phyloP scores from a whole-genome alignment of 2,329 filamentous ascomycete species.

The Penicillium vulpinum region DNA sequence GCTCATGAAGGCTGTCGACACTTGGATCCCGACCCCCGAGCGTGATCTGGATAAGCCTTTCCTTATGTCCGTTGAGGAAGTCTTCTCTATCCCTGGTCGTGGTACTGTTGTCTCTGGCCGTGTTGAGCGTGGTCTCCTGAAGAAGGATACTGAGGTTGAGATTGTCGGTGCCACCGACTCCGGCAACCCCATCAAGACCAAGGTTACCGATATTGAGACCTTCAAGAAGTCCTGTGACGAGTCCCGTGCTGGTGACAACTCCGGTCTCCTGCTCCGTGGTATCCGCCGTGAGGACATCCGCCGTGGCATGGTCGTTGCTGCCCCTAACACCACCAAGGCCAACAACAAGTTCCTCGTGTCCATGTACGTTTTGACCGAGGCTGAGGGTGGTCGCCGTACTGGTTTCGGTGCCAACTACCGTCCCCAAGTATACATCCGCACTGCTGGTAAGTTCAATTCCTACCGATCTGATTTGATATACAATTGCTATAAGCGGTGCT shows the following conservation, averaged over 20 bases:
- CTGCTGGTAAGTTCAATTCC: conserved; percentile 55
- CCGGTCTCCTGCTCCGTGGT: conserved; percentile 92
- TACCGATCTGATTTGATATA: neutral
- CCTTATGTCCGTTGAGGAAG: conserved; percentile 96
- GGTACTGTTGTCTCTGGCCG: conserved; percentile 95
- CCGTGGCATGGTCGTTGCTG: conserved; percentile 90
- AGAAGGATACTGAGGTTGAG: conserved; percentile 93
- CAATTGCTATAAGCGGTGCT: conserved; percentile 32
- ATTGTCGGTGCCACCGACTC: conserved; percentile 81
- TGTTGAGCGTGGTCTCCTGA: conserved; percentile 92
- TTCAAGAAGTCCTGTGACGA: conserved; percentile 99
- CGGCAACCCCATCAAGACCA: conserved; percentile 78
- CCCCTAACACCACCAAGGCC: conserved; percentile 80
- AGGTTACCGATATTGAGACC: conserved; percentile 99
- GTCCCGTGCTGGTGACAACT: conserved; percentile 96
- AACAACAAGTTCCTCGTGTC: conserved; percentile 91
- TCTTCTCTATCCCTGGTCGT: conserved; percentile 87
- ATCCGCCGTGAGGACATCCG: conserved; percentile 91
- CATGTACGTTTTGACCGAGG: conserved; percentile 96
- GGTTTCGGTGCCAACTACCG: conserved; percentile 96
- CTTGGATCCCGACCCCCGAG: conserved; percentile 93
- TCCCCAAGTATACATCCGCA: conserved; percentile 93
- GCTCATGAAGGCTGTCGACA: conserved; percentile 84
- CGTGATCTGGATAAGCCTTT: conserved; percentile 98
- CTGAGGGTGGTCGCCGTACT: conserved; percentile 95